These are phyloP conservation scores for Helminthosporium solani DNA, from an alignment of 2,329 filamentous ascomycete genomes.

Conservation along the genomic window DNA sequence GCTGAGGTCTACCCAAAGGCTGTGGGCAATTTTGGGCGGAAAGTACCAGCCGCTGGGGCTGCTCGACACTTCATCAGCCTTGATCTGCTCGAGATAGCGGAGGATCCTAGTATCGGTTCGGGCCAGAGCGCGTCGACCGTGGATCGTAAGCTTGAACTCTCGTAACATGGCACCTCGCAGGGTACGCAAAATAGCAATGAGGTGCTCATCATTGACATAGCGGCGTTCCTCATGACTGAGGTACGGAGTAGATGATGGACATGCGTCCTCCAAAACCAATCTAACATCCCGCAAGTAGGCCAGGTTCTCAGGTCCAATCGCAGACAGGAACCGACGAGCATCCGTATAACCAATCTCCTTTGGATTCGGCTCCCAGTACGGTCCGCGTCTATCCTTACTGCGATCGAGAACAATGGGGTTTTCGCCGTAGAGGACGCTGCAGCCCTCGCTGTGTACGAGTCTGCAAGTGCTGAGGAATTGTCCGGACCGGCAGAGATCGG, in stretches of 20 bases:
- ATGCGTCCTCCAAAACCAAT: conserved; percentile 49
- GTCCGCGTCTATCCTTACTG: conserved; percentile 38
- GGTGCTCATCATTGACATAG: conserved; percentile 50
- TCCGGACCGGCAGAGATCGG: conserved; percentile 46
- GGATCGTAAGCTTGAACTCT: conserved; percentile 46
- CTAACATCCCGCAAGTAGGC: conserved; percentile 49
- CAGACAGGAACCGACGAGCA: conserved; percentile 47
- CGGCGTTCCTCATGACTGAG: conserved; percentile 47
- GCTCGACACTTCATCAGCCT: conserved; percentile 43
- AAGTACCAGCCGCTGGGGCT: conserved; percentile 15
- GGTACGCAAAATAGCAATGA: conserved; percentile 49
- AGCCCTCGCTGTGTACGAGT: conserved; percentile 48
- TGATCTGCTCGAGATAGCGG: conserved; percentile 47
- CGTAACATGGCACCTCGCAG: conserved; percentile 47
- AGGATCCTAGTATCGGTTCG: conserved; percentile 47
- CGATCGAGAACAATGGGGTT: conserved; percentile 51
- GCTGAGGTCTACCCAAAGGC: conserved; percentile 34
- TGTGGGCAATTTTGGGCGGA: conserved; percentile 34
- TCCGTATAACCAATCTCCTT: conserved; percentile 53
- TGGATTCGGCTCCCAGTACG: conserved; percentile 45
- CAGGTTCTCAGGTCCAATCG: conserved; percentile 51
- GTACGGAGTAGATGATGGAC: conserved; percentile 43
- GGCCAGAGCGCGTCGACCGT: conserved; percentile 41
- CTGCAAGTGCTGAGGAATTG: conserved; percentile 51
- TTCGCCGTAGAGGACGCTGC: conserved; percentile 52